These are phyloP conservation scores for Drechslerella dactyloides DNA, from an alignment of 2,329 filamentous ascomycete genomes.

Conservation along the genomic window DNA sequence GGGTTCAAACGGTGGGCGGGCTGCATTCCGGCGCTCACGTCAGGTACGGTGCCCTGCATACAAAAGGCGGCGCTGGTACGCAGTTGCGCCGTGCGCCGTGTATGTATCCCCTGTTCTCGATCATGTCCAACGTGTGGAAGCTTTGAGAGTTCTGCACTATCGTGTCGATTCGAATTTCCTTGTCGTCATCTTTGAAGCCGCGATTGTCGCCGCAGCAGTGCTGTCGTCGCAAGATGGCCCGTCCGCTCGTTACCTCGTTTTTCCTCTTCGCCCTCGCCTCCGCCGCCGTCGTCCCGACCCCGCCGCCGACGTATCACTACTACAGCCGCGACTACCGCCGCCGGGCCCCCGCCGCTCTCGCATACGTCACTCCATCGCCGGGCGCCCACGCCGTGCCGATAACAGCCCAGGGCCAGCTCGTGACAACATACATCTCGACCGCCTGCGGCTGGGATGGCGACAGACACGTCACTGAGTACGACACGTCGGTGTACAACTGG, in stretches of 20 bases:
- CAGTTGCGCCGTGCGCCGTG: too few species aligned
- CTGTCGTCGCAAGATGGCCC: constrained; percentile 30
- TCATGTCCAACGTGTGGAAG: constrained; percentile 13
- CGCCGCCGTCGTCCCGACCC: constrained; percentile 4
- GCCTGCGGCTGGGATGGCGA: neutral
- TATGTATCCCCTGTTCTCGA: too few species aligned
- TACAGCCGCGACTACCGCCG: neutral
- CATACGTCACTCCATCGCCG: constrained; percentile 25
- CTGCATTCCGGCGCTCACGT: constrained; percentile 9
- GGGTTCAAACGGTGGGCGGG: constrained; percentile 4
- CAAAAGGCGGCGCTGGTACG: too few species aligned
- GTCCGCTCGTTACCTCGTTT: constrained; percentile 33
- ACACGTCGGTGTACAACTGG: constrained; percentile 37
- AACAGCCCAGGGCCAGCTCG: constrained; percentile 31
- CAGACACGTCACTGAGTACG: constrained; percentile 18
- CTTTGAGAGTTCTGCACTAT: constrained; percentile 23
- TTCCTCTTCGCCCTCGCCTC: constrained; percentile 17
- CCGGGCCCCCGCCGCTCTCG: constrained; percentile 7
- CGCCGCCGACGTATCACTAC: neutral
- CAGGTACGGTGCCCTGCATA: too few species aligned
- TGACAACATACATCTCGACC: constrained; percentile 36
- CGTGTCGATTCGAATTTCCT: constrained; percentile 4
- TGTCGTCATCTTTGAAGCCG: neutral
- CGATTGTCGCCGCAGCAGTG: constrained; percentile 21
- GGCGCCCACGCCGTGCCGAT: constrained; percentile 27